phyloP scores from a whole-genome alignment of 768 basidiomycete species.

The Mycena alexandri region DNA sequence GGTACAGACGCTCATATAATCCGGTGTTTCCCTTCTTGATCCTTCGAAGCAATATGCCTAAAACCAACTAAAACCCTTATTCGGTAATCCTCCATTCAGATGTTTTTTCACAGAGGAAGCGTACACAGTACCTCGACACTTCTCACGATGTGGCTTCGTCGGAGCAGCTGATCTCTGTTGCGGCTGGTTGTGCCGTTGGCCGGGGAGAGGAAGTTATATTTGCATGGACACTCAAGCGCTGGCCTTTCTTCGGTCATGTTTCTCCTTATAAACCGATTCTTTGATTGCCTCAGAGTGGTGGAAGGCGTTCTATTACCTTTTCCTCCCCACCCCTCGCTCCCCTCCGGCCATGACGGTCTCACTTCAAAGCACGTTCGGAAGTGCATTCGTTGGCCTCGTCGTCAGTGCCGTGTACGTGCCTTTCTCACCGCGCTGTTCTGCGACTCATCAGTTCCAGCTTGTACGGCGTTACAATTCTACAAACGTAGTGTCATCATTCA shows the following conservation, averaged over 20 bases:
- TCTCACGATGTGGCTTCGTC: constrained; percentile 8
- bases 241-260: constrained; percentile 22
- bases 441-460: constrained; percentile 45
- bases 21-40: too few species aligned
- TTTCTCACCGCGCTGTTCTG: constrained; percentile 10
- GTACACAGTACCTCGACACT: not conserved
- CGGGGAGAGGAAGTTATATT: constrained; percentile 16
- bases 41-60: too few species aligned
- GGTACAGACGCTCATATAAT: too few species aligned
- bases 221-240: not conserved
- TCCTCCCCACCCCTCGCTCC: constrained; percentile 3
- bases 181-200: constrained; percentile 15
- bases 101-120: constrained; percentile 7
- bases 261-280: constrained; percentile 22
- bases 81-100: not conserved
- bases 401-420: constrained; percentile 56
- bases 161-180: constrained; percentile 11
- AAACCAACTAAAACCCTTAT: not conserved
- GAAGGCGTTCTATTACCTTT: not conserved
- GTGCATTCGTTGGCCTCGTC: constrained; percentile 60
- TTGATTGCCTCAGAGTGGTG: constrained; percentile 6
- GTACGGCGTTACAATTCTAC: constrained; percentile 62
- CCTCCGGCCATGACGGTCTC: constrained; percentile 34
- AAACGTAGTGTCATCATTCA: constrained; percentile 47
- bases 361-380: constrained; percentile 57